These are phyloP conservation scores for Pythium diclinum DNA, from an alignment of 352 stramenopile genomes.

Conservation along the genomic window DNA sequence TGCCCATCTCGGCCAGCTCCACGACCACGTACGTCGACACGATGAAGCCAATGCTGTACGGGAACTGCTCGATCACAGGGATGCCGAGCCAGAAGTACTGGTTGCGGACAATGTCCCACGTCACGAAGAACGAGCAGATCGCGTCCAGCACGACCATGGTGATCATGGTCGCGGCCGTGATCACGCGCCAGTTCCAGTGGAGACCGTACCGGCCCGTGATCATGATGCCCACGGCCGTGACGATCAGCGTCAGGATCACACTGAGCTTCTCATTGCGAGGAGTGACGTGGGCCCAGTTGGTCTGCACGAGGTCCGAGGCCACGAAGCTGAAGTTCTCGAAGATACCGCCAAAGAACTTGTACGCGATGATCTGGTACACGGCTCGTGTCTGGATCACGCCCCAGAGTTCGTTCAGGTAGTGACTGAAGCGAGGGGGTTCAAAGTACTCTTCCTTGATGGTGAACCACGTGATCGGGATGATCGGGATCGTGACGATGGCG, in stretches of 20 bases:
- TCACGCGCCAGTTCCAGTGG: constrained; percentile 30
- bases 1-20: constrained; percentile 32
- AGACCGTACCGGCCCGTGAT: constrained; percentile 29
- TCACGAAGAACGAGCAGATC: constrained; percentile 31
- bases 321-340: constrained; percentile 34
- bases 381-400: constrained; percentile 28
- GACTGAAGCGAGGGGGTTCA: constrained; percentile 19
- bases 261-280: constrained; percentile 29
- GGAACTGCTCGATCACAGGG: constrained; percentile 31
- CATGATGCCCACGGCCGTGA: constrained; percentile 26
- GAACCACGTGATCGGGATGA: constrained; percentile 31
- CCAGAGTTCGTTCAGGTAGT: constrained; percentile 32
- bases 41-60: constrained; percentile 32
- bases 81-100: constrained; percentile 40
- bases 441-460: constrained; percentile 27
- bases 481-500: constrained; percentile 17
- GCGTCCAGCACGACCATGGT: constrained; percentile 29
- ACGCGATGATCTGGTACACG: constrained; percentile 34
- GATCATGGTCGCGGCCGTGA: constrained; percentile 34
- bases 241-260: constrained; percentile 21
- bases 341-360: constrained; percentile 31
- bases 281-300: constrained; percentile 34
- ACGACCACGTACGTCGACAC: constrained; percentile 35
- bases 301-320: constrained; percentile 24
- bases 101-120: constrained; percentile 33